phyloP scores from a whole-genome alignment of 176 grass and related monocot genomes.

The Themeda triandra region DNA sequence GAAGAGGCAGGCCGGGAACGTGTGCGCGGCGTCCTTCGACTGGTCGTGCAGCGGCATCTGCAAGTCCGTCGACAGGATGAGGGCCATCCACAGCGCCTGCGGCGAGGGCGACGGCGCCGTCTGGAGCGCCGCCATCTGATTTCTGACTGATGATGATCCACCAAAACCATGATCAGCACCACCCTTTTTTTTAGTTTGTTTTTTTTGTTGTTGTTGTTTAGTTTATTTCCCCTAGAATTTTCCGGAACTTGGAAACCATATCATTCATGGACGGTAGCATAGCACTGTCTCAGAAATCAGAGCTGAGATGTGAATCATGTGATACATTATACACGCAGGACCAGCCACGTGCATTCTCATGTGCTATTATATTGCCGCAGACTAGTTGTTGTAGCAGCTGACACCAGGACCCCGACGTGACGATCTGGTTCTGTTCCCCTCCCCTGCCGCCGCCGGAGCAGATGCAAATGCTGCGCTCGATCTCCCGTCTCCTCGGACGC shows the following conservation, averaged over 20 bases:
- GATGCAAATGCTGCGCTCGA: no score
- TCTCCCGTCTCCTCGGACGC: no score
- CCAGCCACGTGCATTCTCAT: neutral
- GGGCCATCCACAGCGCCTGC: constrained; percentile 52
- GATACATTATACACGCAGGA: neutral
- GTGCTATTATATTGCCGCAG: no score
- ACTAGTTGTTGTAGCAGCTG: no score
- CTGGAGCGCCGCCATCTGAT: constrained; percentile 32
- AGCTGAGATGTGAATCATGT: no score
- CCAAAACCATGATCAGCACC: neutral
- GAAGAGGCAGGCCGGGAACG: constrained; percentile 55
- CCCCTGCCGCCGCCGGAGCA: no score
- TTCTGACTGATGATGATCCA: neutral
- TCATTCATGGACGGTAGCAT: neutral
- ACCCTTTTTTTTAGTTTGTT: neutral
- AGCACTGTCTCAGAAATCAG: neutral
- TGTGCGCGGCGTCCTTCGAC: constrained; percentile 62
- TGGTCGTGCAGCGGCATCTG: constrained; percentile 60
- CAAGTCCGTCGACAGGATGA: constrained; percentile 59
- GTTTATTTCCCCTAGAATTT: neutral
- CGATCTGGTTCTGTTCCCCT: no score
- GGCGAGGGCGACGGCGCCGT: constrained; percentile 46
- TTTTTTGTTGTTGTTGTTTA: no score
- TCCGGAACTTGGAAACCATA: neutral
- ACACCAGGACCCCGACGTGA: no score